Conservation (phyloP, 2,329 filamentous ascomycete species). For the Huntiella bhutanensis region DNA sequence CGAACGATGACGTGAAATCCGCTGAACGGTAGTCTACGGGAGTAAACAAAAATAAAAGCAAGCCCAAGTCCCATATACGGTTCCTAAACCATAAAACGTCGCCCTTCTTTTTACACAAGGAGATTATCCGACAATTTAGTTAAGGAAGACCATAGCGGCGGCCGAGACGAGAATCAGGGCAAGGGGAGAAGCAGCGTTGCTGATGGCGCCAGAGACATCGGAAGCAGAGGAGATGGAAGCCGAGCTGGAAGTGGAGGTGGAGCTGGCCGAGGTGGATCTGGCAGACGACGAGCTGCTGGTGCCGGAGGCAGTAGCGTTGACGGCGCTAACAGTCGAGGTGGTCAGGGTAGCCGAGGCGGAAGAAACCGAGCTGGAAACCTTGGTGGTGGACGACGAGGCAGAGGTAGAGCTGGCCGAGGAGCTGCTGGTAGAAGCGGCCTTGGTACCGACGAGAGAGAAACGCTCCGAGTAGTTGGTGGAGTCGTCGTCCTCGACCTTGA, state of each 20-base stretch:
- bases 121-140: constrained; percentile 17
- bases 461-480: constrained; percentile 26
- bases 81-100: neutral
- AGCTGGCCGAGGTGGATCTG: constrained; percentile 13
- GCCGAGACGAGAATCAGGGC: constrained; percentile 22
- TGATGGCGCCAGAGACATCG: constrained; percentile 15
- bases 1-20: no score
- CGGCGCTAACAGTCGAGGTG: constrained; percentile 6
- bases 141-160: constrained; percentile 24
- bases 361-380: constrained; percentile 11
- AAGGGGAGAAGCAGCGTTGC: constrained; percentile 21
- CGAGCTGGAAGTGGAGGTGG: constrained; percentile 11
- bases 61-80: neutral
- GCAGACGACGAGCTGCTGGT: constrained; percentile 11
- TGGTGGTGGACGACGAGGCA: constrained; percentile 10
- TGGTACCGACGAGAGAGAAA: constrained; percentile 20
- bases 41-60: neutral
- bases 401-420: constrained; percentile 1
- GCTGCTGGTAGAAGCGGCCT: constrained; percentile 12
- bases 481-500: constrained; percentile 24
- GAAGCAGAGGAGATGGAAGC: constrained; percentile 6
- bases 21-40: no score
- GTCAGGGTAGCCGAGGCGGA: neutral
- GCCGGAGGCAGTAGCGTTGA: constrained; percentile 12
- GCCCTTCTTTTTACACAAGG: neutral